Base-by-base conservation (phyloP, 768 basidiomycete genomes). In the Mycena leptocephala region DNA sequence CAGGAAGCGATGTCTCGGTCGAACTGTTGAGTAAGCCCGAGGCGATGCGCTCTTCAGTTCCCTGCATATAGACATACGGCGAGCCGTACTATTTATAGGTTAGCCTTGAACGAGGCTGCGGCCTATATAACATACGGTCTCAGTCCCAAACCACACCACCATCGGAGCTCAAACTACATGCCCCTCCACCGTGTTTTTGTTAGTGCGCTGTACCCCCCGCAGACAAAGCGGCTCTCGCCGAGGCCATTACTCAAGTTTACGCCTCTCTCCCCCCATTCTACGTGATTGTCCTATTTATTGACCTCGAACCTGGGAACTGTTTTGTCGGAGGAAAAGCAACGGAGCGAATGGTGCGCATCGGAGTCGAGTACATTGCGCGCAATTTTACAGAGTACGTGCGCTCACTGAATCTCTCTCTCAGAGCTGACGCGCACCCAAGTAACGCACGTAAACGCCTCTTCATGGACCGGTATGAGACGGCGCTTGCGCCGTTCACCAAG, bases 231-330 rank as follows among this genome's bases (percentile, higher is more conserved):
- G 63, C 63, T 1, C 69, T 80, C 28, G 43, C 74, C 5, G 32
- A 70, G 22, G 74, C 76, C 18, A 67, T 80, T 24, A 79, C 80
- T 5, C n/a, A 61, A 20, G 10, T 75, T 26, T 79, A 80, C 41
- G 22, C 55, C 24, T 5, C 1, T 56, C 68, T 80, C 43, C 78
- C 78, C 3, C 35, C 73, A 2, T 80, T 80, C 58, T 78, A 74
- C 55, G 79, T 80, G 28, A 63, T 76, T 11, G 80, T 80, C 16
- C 48, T 80, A 28, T 80, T 80, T 39, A 72, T 79, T 37, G 79
- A 80, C 7, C 46, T 79, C n/a, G 74, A 71, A 5, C 14, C 70
- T 8, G 78, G 56, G 9, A 72, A 64, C 48, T 63, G 69, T 24
- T 75, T 75, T 28, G 74, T 78, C n/a, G 79, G 77, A 0, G 80